These are phyloP conservation scores for Coleophoma crateriformis DNA, from an alignment of 2,329 filamentous ascomycete species.

Conservation along the genomic window DNA sequence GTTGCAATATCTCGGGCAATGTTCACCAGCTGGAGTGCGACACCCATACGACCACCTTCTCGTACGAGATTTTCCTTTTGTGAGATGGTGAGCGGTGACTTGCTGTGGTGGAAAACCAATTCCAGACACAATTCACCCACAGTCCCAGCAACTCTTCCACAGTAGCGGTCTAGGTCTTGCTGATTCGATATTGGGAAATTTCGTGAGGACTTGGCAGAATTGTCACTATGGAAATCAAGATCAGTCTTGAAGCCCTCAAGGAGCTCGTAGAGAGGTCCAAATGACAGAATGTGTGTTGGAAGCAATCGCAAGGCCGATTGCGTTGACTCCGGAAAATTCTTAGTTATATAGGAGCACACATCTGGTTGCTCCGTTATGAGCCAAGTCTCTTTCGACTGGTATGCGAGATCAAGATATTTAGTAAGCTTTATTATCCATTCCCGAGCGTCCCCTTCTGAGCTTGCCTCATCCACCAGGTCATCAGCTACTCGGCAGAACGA, in stretches of 20 bases:
- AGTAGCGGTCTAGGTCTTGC: slow-evolving; percentile 55
- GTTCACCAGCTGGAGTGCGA: slow-evolving; percentile 72
- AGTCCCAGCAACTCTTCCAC: slow-evolving; percentile 64
- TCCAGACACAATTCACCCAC: slow-evolving; percentile 65
- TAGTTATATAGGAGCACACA: slow-evolving; percentile 12
- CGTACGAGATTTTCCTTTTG: slow-evolving; percentile 39
- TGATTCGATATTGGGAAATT: slow-evolving; percentile 53
- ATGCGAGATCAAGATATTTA: slow-evolving; percentile 49
- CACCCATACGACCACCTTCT: slow-evolving; percentile 61
- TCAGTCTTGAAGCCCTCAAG: slow-evolving; percentile 67
- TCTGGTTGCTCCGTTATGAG: slow-evolving; percentile 14
- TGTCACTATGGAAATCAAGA: slow-evolving; percentile 41
- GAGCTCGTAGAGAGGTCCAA: slow-evolving; percentile 55
- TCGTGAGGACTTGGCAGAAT: slow-evolving; percentile 11
- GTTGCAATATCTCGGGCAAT: slow-evolving; percentile 68
- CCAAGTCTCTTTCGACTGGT: slow-evolving; percentile 26
- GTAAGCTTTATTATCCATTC: slow-evolving; percentile 54
- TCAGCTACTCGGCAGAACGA: slow-evolving; percentile 71
- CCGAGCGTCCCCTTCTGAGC: slow-evolving; percentile 42
- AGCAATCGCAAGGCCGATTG: slow-evolving; percentile 50
- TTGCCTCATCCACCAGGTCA: slow-evolving; percentile 64
- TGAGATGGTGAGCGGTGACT: slow-evolving; percentile 10
- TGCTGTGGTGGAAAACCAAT: slow-evolving; percentile 54
- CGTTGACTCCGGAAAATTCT: slow-evolving; percentile 21
- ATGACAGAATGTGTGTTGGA: slow-evolving; percentile 49